phyloP scores from a whole-genome alignment of 345 rosid species.

The Triadica sebifera region DNA sequence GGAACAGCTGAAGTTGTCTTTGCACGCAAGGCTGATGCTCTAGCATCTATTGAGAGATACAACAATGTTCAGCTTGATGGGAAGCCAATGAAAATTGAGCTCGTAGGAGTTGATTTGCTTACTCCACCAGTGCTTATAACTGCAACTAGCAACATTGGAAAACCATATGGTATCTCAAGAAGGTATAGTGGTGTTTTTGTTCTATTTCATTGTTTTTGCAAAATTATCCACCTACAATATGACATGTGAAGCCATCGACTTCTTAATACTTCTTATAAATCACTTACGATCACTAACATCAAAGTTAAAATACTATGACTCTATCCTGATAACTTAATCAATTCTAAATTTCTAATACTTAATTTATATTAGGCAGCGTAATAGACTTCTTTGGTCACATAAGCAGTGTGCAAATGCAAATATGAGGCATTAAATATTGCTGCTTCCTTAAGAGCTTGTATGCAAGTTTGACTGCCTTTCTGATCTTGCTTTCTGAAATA shows the following conservation, averaged over 20 bases:
- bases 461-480: not conserved
- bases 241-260: not conserved
- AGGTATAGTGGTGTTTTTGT: conserved; percentile 17
- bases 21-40: conserved; percentile 20
- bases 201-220: not conserved
- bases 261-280: not conserved
- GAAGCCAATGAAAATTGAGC: conserved; percentile 27
- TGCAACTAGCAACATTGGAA: conserved; percentile 2
- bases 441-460: not conserved
- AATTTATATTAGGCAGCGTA: not conserved
- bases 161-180: conserved; percentile 10
- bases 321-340: not conserved
- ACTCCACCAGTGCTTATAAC: conserved; percentile 14
- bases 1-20: conserved; percentile 33
- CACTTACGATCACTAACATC: not conserved
- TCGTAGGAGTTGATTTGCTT: conserved; percentile 20
- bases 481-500: not conserved
- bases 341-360: not conserved
- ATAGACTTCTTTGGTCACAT: not conserved
- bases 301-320: not conserved
- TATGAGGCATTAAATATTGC: not conserved
- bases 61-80: conserved; percentile 30
- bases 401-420: not conserved
- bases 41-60: conserved; percentile 27
- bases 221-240: not conserved